Base-by-base conservation (phyloP, 23 red algal genomes). In the Gracilaria caudata region DNA sequence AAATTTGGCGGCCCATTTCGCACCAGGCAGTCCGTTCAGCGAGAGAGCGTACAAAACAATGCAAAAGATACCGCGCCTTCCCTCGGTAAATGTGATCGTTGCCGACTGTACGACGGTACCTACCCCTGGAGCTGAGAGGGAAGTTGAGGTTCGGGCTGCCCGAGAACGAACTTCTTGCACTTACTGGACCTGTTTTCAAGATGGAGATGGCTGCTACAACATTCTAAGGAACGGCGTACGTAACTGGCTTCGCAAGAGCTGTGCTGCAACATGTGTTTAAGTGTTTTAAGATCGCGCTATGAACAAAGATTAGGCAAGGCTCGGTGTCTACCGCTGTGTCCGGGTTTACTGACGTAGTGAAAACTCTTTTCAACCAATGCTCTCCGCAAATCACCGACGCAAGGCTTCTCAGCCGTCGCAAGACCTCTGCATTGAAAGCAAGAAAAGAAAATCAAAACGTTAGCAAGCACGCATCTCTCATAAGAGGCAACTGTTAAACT, bases 351-450 rank as follows among this genome's bases (percentile, higher is more conserved):
- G 61, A 66, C 32, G 36, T 11, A 36, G 8, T 66, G 32, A 36
- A 16, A 8, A 35, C 26, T 66, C 30, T 66, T 21, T 14, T 29
- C 61, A 36, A 66, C 30, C 29, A 30, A 0, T 11, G n/a, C 9
- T 33, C 54, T 57, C 12, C 29, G 8, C 35, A 19, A 19, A 36
- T 33, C 61, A 35, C 28, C 2, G 0, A 17, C 29, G 12, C 30
- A 66, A 66, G 8, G 61, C 36, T 66, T 66, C 34, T 83, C 53
- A 83, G 34, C 51, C 41, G 55, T 83, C 80, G 34, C 80, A 83
- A 39, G 80, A 83, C 57, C 80, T 83, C 79, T 83, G 44, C 59
- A 68, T 39, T 38, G 14, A 36, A 17, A 40, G 35, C 11, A 4
- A 70, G 14, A 46, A 35, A 60, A 58, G 33, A 56, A 7, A 59